phyloP scores from a whole-genome alignment of 2,329 filamentous ascomycete genomes.

The Colletotrichum musae region DNA sequence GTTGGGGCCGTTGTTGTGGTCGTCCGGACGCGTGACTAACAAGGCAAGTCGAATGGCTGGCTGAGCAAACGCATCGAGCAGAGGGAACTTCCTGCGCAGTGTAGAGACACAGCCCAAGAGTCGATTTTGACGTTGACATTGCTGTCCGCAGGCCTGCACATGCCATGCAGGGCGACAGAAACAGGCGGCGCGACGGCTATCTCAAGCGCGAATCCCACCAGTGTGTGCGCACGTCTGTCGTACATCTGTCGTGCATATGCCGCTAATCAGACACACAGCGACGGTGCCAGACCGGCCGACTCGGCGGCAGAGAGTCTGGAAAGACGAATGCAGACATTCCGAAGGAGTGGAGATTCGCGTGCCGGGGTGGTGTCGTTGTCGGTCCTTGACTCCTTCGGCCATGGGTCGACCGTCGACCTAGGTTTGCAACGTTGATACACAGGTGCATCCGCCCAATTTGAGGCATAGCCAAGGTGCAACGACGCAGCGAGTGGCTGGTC shows the following conservation, averaged over 20 bases:
- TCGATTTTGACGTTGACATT: constrained; percentile 19
- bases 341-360: constrained; percentile 27
- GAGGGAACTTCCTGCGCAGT: background rate
- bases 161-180: constrained; percentile 32
- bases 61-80: constrained; percentile 4
- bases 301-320: constrained; percentile 28
- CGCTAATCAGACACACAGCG: constrained; percentile 39
- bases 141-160: constrained; percentile 22
- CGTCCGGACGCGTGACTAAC: background rate
- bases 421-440: constrained; percentile 18
- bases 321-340: constrained; percentile 31
- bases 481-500: constrained; percentile 6
- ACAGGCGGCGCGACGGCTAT: constrained; percentile 39
- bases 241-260: constrained; percentile 41
- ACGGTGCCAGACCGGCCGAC: constrained; percentile 34
- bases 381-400: constrained; percentile 10
- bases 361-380: constrained; percentile 16
- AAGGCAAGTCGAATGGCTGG: background rate
- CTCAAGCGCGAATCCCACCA: constrained; percentile 39
- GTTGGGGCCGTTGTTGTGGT: constrained; percentile 4
- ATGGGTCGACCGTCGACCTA: constrained; percentile 6
- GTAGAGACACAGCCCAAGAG: constrained; percentile 8
- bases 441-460: background rate
- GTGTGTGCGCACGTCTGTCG: constrained; percentile 40
- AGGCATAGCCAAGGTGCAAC: constrained; percentile 18